Base-by-base conservation (phyloP, 805 yeast species). In the Pichia paraexigua region DNA sequence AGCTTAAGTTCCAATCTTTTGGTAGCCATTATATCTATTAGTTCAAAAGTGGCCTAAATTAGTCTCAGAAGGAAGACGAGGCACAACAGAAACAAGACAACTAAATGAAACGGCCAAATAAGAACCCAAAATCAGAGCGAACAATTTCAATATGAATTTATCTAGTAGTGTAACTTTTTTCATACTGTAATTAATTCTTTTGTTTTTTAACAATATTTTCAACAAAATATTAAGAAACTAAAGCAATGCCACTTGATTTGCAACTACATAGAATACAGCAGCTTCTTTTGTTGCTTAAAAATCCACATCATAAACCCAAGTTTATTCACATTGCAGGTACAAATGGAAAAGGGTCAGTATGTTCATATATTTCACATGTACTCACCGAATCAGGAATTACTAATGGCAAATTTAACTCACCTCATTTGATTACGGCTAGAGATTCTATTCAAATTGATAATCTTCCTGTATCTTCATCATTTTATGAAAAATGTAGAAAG, bases 251-350 rank as follows among this genome's bases (percentile, higher is more conserved):
- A 37, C 79, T 85, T 32, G 81, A 79, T 50, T 68, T 86, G 12
- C 88, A 87, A 2, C 70, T 86, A 13, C 55, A 71, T 4, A 68
- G 90, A 48, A 71, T 85, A 0, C 32, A 66, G 1, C 60, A 62
- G 41, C 72, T 85, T 3, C 69, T 84, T 13, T 47, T 57, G 6
- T 60, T 64, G 22, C 69, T 90, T 21, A 89, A 88, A 0, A 78
- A 81, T 58, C 97, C 96, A 0, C 94, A 88, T 41, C 59, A 65
- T 12, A 55, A 63, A 17, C 58, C 69, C 5, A 24, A 45, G 2
- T 80, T 80, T 61, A 71, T 94, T n/a, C 99, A 94, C 63, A 77
- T 94, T 5, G 97, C 97, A 0, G 99, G 99, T 0, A 92, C 99
- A 10, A 92, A 92, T 63, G 99, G 99, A 0, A 92, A 92, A 63